These are phyloP conservation scores for Aeschynomene evenia DNA, from an alignment of 306 rosid genomes.

Conservation along the genomic window DNA sequence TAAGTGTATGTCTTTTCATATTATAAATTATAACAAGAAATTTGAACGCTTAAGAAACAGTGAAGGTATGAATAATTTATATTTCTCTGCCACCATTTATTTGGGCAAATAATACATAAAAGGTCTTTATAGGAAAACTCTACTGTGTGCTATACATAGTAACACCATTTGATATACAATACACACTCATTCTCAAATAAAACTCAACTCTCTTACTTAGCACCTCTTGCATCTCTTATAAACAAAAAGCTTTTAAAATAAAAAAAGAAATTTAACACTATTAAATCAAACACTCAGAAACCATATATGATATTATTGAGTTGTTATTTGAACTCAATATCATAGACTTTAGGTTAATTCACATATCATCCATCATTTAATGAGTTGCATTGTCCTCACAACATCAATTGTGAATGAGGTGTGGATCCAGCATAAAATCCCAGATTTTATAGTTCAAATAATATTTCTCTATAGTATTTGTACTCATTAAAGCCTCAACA, in stretches of 20 bases:
- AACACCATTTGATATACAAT: constrained; percentile 6
- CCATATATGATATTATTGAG: background rate
- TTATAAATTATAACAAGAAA: too few relatives aligned
- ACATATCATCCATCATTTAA: too few relatives aligned
- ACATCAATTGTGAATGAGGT: too few relatives aligned
- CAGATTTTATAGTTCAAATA: too few relatives aligned
- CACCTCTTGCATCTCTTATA: background rate
- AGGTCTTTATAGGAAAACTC: background rate
- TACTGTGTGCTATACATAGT: background rate
- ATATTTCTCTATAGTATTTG: too few relatives aligned
- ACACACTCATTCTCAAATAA: constrained; percentile 15
- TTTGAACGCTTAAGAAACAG: background rate
- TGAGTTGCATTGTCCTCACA: too few relatives aligned
- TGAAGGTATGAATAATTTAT: background rate
- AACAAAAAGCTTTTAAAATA: background rate
- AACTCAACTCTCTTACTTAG: background rate
- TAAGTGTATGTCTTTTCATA: too few relatives aligned
- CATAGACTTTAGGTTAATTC: too few relatives aligned
- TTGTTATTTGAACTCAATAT: too few relatives aligned
- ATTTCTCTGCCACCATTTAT: background rate
- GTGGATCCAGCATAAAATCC: too few relatives aligned
- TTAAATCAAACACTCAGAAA: background rate
- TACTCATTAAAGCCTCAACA: background rate
- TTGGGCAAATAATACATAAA: background rate
- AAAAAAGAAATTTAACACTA: background rate